Evolutionary conservation across 83 land plant species (phyloP).

Genomic region (Larix sibirica): DNA sequence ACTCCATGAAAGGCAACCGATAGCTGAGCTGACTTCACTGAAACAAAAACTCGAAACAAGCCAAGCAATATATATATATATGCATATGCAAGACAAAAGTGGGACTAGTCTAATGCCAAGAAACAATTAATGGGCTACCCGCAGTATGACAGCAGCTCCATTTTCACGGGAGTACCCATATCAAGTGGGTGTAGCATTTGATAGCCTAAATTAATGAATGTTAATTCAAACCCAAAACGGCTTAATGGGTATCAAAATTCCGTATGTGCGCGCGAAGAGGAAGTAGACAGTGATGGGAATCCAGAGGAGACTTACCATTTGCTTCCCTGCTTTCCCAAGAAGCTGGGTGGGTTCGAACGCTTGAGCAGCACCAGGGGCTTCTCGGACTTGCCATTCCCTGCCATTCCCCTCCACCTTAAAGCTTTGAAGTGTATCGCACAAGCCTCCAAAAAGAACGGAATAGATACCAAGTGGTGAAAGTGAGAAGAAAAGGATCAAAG

Average conservation of each 20-base stretch:
- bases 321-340: slow-evolving; percentile 3
- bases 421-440: no score
- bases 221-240: neutral
- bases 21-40: neutral
- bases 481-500: no score
- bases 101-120: neutral
- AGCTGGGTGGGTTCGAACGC: slow-evolving; percentile 5
- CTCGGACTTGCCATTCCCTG: slow-evolving; percentile 4
- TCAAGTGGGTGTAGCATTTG: no score
- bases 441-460: no score
- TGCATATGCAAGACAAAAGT: neutral
- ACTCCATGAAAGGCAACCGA: neutral
- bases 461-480: no score
- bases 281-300: neutral
- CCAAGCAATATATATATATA: neutral
- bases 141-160: neutral
- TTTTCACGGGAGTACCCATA: neutral
- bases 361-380: slow-evolving; percentile 7
- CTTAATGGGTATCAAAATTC: neutral
- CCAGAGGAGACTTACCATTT: slow-evolving; percentile 9
- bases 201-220: no score
- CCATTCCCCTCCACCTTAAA: no score
- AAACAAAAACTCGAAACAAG: neutral
- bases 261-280: no score
- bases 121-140: neutral